These are phyloP conservation scores for Diaporthe citri DNA, from an alignment of 2,329 filamentous ascomycete genomes.

Conservation along the genomic window DNA sequence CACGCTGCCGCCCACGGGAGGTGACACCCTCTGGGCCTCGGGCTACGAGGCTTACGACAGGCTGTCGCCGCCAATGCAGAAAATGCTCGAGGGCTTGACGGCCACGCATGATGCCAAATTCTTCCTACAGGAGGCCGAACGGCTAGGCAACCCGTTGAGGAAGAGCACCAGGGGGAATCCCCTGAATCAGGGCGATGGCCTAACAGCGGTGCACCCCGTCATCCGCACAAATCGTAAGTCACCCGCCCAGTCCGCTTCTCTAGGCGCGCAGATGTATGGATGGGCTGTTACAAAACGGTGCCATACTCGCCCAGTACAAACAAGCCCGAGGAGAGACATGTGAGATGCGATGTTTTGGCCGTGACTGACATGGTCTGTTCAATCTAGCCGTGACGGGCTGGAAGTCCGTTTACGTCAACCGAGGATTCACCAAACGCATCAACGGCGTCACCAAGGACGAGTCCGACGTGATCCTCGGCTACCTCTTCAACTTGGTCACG, in stretches of 20 bases:
- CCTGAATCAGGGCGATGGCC: conserved; percentile 66
- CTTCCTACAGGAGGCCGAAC: conserved; percentile 63
- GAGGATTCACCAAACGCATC: conserved; percentile 66
- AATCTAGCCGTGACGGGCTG: conserved; percentile 64
- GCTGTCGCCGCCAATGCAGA: conserved; percentile 61
- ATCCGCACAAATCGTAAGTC: conserved; percentile 68
- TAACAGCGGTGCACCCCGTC: conserved; percentile 65
- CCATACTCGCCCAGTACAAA: too few species aligned
- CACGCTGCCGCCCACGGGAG: conserved; percentile 58
- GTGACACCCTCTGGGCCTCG: conserved; percentile 62
- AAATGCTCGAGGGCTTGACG: conserved; percentile 62
- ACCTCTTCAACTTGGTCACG: conserved; percentile 61
- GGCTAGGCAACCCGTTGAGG: conserved; percentile 54
- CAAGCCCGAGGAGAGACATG: too few species aligned
- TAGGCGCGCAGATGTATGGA: too few species aligned
- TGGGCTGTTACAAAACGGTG: too few species aligned
- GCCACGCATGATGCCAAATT: conserved; percentile 63
- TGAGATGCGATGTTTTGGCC: background rate
- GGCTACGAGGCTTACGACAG: conserved; percentile 68
- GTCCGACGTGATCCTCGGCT: conserved; percentile 63
- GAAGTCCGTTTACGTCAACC: conserved; percentile 66
- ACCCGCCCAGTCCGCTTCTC: too few species aligned
- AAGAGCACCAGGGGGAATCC: conserved; percentile 63
- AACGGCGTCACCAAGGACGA: conserved; percentile 67
- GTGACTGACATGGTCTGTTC: conserved; percentile 3